Conservation (phyloP, 2,329 filamentous ascomycete species). For the Claviceps digitariae region DNA sequence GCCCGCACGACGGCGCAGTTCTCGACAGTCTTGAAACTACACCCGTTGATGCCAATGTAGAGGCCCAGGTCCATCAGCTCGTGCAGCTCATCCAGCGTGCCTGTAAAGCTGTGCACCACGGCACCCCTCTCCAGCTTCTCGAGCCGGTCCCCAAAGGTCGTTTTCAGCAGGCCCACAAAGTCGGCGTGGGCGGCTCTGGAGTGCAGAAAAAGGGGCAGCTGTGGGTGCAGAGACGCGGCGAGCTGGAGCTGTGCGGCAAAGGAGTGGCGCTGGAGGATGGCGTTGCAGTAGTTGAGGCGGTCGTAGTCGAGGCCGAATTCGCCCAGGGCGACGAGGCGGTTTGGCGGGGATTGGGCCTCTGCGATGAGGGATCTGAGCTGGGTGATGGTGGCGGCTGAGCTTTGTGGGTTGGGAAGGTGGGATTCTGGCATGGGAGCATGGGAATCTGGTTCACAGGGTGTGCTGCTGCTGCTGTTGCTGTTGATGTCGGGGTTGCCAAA, state of each 20-base stretch:
- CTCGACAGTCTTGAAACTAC: conserved; percentile 86
- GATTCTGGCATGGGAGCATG: conserved; percentile 35
- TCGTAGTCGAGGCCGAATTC: conserved; percentile 97
- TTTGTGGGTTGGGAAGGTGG: conserved; percentile 27
- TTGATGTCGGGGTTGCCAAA: conserved; percentile 48
- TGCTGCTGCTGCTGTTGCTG: conserved; percentile 24
- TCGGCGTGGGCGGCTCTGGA: conserved; percentile 77
- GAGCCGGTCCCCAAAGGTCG: conserved; percentile 41
- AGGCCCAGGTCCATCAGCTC: conserved; percentile 68
- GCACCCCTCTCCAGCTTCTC: conserved; percentile 59
- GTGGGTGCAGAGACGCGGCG: conserved; percentile 52
- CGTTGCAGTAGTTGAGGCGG: conserved; percentile 68
- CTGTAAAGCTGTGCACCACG: conserved; percentile 92
- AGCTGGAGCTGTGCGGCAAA: conserved; percentile 75
- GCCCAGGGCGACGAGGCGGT: conserved; percentile 62
- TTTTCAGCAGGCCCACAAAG: conserved; percentile 60
- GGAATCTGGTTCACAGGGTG: conserved; percentile 40
- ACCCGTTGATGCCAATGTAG: conserved; percentile 92
- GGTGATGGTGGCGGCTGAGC: conserved; percentile 36
- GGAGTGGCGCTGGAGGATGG: conserved; percentile 67
- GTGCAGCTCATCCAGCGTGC: conserved; percentile 70
- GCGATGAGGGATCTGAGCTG: conserved; percentile 52
- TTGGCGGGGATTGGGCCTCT: conserved; percentile 33
- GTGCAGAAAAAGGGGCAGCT: conserved; percentile 83
- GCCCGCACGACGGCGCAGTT: conserved; percentile 75